Conservation (phyloP, 2,329 filamentous ascomycete genomes). For the Trichoderma sp. region DNA sequence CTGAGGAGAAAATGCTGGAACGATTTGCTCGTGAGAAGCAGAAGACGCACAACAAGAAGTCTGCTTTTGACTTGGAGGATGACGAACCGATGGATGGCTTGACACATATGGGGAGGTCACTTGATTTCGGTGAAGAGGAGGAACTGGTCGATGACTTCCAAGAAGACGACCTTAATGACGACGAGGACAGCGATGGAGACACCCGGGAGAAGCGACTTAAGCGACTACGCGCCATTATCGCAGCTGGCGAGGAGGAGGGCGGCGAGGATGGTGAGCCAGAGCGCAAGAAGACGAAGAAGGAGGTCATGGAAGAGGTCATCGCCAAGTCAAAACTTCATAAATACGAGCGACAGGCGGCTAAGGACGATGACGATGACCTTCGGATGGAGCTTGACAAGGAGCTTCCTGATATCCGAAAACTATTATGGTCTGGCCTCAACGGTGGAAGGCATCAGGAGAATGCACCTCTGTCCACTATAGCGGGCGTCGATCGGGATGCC, state of each 20-base stretch:
- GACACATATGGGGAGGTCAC: constrained; percentile 79
- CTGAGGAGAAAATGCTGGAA: constrained; percentile 89
- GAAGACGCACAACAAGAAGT: constrained; percentile 71
- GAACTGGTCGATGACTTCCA: constrained; percentile 71
- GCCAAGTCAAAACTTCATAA: constrained; percentile 96
- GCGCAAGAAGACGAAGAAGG: constrained; percentile 90
- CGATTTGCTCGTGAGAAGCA: constrained; percentile 89
- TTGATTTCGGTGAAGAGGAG: constrained; percentile 60
- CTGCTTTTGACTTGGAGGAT: constrained; percentile 86
- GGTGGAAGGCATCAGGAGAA: constrained; percentile 38
- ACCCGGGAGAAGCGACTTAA: constrained; percentile 59
- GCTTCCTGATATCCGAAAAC: constrained; percentile 71
- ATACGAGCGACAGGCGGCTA: constrained; percentile 87
- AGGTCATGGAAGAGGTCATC: constrained; percentile 97
- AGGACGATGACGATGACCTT: constrained; percentile 90
- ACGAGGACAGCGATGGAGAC: constrained; percentile 59
- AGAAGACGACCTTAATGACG: constrained; percentile 67
- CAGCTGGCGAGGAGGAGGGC: constrained; percentile 50
- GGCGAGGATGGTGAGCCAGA: constrained; percentile 65
- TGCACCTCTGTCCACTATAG: constrained; percentile 37
- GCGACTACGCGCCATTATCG: constrained; percentile 51
- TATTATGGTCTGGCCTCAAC: constrained; percentile 60
- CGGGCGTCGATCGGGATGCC: constrained; percentile 63
- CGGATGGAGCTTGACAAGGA: constrained; percentile 83
- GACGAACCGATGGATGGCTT: constrained; percentile 64